Evolutionary conservation across 2,329 filamentous ascomycete species (phyloP).

Genomic region (Esteya vermicola): DNA sequence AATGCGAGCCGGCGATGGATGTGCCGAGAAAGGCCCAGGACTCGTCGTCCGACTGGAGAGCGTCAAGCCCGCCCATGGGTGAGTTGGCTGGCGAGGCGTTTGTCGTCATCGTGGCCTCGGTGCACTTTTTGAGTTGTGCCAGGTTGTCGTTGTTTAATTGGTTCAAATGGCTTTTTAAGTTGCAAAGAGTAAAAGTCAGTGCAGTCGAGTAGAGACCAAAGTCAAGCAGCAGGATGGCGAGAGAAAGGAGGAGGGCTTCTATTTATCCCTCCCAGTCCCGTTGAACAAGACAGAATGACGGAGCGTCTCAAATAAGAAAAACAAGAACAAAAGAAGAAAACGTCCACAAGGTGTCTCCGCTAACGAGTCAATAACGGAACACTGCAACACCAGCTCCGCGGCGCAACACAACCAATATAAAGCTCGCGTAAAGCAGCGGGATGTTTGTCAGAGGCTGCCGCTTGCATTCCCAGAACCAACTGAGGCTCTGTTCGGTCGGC

Average conservation of each 20-base stretch:
- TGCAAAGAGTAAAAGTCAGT: background rate
- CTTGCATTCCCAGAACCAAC: too few species aligned
- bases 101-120: conserved; percentile 1
- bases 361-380: too few species aligned
- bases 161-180: background rate
- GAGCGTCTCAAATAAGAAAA: background rate
- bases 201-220: too few species aligned
- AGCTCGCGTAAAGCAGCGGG: background rate
- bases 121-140: background rate
- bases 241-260: background rate
- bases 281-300: background rate
- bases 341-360: too few species aligned
- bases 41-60: conserved; percentile 19
- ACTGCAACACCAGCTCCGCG: too few species aligned
- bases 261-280: background rate
- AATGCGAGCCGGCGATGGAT: conserved; percentile 18
- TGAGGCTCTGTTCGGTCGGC: too few species aligned
- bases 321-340: too few species aligned
- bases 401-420: too few species aligned
- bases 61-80: conserved; percentile 3
- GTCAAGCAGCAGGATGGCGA: too few species aligned
- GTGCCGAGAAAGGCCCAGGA: conserved; percentile 30
- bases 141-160: background rate
- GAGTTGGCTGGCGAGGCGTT: conserved; percentile 7
- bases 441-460: background rate